Base-by-base conservation (phyloP, 2,329 filamentous ascomycete species). In the Pyricularia sp. region DNA sequence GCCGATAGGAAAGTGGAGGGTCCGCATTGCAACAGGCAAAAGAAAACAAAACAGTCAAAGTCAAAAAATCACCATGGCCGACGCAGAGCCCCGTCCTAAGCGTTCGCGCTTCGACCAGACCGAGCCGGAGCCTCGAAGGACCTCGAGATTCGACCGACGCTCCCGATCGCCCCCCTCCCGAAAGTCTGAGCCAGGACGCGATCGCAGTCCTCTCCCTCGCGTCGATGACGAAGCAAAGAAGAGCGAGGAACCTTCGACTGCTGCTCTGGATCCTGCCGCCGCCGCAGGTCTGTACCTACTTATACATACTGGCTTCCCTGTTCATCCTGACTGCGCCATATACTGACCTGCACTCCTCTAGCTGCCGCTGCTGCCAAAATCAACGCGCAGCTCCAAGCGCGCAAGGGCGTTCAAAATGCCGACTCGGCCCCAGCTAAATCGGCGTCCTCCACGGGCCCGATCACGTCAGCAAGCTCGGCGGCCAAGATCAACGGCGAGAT, bases 71-170 rank as follows among this genome's bases (percentile, higher is more conserved):
- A 75, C 70, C 65, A 93, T 97, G 93, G 88, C 91, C 73, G 92
- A 95, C 75, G 85, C 90, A 72, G 91, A 94, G 73, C 87, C 89
- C 77, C 88, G 88, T 71, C 58, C 58, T n/a, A 97, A 97, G 84
- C 91, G 93, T 71, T 97, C 93, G 76, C 93, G 94, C 79, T 97
- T 98, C 80, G 94, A 98, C 78, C 92, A 96, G 79, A 95, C 89
- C 65, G 92, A 94, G 77, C 89, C 92, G 6, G 92, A 95, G 76
- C 88, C 67, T 30, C 31, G 91, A 75, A 85, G 89, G 73, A 77
- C 86, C 63, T 96, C 93, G 66, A 88, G 94, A 77, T 97, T 97
- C 79, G 94, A 97, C 80, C 89, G 94, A 74, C 91, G 95, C 74
- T 98, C 95, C 70, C 91, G 93, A 72, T 97, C 93, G 36, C 93